phyloP scores from a whole-genome alignment of 2,329 filamentous ascomycete species.

The Cladosporium colombiae region DNA sequence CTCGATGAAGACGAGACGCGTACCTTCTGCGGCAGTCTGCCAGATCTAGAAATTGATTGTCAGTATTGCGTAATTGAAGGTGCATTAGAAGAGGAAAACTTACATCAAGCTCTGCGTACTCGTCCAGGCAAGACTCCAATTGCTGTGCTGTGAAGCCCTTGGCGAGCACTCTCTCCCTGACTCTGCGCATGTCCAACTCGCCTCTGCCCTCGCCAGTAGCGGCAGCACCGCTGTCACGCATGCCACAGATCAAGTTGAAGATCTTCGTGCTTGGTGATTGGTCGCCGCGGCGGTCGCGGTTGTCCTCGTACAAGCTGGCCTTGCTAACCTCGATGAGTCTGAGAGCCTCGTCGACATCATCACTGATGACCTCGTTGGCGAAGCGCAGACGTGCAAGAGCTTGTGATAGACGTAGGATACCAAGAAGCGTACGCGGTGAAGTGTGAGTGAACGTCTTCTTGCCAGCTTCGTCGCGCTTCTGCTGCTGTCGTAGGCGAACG shows the following conservation, averaged over 20 bases:
- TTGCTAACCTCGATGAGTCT: slow-evolving; percentile 91
- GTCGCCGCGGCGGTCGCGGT: slow-evolving; percentile 59
- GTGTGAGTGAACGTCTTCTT: slow-evolving; percentile 94
- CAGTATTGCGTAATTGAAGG: slow-evolving; percentile 29
- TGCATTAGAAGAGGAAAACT: slow-evolving; percentile 48
- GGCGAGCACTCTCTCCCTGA: slow-evolving; percentile 87
- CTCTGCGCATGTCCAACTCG: slow-evolving; percentile 83
- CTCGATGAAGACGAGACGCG: slow-evolving; percentile 57
- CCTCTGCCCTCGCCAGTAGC: slow-evolving; percentile 73
- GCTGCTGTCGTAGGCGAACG: slow-evolving; percentile 87
- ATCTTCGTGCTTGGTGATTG: slow-evolving; percentile 86
- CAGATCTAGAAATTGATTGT: slow-evolving; percentile 46
- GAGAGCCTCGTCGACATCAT: slow-evolving; percentile 94
- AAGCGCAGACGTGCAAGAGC: slow-evolving; percentile 91
- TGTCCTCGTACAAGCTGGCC: slow-evolving; percentile 78
- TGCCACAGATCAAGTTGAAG: slow-evolving; percentile 87
- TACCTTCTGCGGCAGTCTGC: slow-evolving; percentile 58
- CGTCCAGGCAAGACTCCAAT: slow-evolving; percentile 80
- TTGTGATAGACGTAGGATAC: slow-evolving; percentile 88
- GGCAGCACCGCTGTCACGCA: slow-evolving; percentile 81
- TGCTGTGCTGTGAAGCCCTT: slow-evolving; percentile 98
- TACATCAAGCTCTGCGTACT: slow-evolving; percentile 87
- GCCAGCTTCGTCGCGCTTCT: slow-evolving; percentile 85
- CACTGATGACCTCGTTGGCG: slow-evolving; percentile 77
- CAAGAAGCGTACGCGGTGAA: slow-evolving; percentile 88